Base-by-base conservation (phyloP, 768 basidiomycete genomes). In the Dentipellis sp. region DNA sequence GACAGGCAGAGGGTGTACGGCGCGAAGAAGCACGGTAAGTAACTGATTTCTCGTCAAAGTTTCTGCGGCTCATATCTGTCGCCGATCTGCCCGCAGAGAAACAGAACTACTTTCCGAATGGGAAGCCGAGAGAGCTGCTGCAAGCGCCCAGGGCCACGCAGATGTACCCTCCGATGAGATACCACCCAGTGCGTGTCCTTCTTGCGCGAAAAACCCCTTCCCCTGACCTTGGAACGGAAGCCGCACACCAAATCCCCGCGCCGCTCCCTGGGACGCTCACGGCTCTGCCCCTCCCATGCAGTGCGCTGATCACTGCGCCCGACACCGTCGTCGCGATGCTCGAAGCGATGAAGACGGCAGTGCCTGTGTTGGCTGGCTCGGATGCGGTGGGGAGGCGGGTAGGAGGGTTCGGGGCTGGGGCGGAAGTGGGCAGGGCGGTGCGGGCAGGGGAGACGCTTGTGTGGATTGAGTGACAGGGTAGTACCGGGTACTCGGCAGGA, bases 331-430 rank as follows among this genome's bases (percentile, higher is more conserved):
- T 83, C 38, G 50, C 80, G 35, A 71, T 81, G 17, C 71, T 85
- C 11, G 81, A 83, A 65, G 80, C 83, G 1, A 85, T 84, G 84
- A 85, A 86, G 67, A 82, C 78, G 0, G 81, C 82, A 61, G 76
- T 84, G 46, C 70, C 74, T 12, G 63, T 85, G 14, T 65, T 65
- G 51, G 77, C 78, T 0, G 75, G 77, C 0, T 72, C 75, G 16
- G 69, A 67, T 9, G 73, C 74, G 52, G 63, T 80, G 1, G 80
- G 80, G 2, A 77, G 68, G 22, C 70, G 52, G 14, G 71, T 83
- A 0, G 63, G 58, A 35, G 68, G 68, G 0, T 63, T 79, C 4
- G 77, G 74, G 0, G 66, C 65, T 14, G 77, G 74, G 0, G 61
- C 79, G 8, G 62, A 61, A 37, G 76, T 75, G 53, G 79, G 82